These are phyloP conservation scores for Yamadazyma oceani DNA, from an alignment of 1,139 yeast genomes.

Conservation along the genomic window DNA sequence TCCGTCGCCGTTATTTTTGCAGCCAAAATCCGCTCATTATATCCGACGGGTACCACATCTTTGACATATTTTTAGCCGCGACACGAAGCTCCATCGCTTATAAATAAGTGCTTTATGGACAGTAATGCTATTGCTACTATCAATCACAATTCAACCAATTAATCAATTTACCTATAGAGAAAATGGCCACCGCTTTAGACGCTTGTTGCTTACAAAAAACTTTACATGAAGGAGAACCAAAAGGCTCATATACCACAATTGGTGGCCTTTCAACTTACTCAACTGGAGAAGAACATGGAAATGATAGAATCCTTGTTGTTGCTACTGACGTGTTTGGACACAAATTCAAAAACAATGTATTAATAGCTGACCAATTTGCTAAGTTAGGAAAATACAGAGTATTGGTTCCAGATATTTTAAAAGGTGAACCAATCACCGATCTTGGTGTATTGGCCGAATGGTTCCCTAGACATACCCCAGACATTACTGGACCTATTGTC, in stretches of 20 bases:
- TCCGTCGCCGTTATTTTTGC: too few species aligned
- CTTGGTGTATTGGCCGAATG: constrained; percentile 43
- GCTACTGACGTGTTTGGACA: constrained; percentile 72
- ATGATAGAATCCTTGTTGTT: constrained; percentile 54
- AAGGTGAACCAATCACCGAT: constrained; percentile 56
- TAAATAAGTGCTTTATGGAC: too few species aligned
- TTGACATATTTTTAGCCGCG: too few species aligned
- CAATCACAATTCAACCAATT: too few species aligned
- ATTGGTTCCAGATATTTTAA: constrained; percentile 70
- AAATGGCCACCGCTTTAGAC: too few species aligned
- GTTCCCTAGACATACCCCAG: constrained; percentile 54
- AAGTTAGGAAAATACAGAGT: constrained; percentile 59
- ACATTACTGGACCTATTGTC: constrained; percentile 37
- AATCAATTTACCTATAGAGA: too few species aligned
- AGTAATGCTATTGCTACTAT: too few species aligned
- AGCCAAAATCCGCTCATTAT: too few species aligned
- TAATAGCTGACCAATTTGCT: constrained; percentile 74
- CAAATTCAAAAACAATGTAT: constrained; percentile 50
- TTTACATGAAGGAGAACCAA: constrained; percentile 52
- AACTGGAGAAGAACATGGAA: constrained; percentile 45
- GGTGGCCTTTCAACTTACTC: constrained; percentile 56
- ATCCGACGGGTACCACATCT: too few species aligned
- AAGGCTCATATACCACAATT: constrained; percentile 42
- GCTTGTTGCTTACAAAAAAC: constrained; percentile 45
- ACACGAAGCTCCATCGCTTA: too few species aligned